Evolutionary conservation across 169 alveolate genomes (phyloP).

Genomic region (Toxoplasma gondii): DNA sequence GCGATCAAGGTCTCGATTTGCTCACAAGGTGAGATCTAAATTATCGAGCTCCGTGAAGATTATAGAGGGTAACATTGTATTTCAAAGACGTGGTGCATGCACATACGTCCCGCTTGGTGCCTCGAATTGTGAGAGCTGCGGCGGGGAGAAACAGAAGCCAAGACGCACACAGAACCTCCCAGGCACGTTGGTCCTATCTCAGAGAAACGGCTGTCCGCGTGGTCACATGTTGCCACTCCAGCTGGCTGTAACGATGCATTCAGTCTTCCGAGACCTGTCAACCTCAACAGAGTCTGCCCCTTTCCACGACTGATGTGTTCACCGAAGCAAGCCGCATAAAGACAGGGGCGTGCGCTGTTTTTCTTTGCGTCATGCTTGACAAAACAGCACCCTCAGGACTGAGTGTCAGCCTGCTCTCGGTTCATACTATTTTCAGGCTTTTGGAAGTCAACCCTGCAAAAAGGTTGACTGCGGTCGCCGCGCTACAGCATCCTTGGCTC

Average conservation of each 20-base stretch:
- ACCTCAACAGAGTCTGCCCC: too few relatives aligned
- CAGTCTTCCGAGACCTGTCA: too few relatives aligned
- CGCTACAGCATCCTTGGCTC: slow-evolving; percentile 42
- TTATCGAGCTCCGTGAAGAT: too few relatives aligned
- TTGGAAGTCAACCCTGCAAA: neutral
- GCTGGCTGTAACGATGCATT: too few relatives aligned
- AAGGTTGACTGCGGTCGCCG: slow-evolving; percentile 18
- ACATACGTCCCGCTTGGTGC: neutral
- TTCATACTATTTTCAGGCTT: neutral
- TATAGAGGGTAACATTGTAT: neutral
- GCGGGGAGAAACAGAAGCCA: neutral
- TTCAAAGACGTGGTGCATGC: neutral
- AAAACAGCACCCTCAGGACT: too few relatives aligned
- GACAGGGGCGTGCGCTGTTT: too few relatives aligned
- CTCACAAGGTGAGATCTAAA: neutral
- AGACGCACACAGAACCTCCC: neutral
- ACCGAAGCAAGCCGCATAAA: too few relatives aligned
- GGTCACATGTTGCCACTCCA: too few relatives aligned
- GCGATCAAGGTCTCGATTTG: slow-evolving; percentile 12
- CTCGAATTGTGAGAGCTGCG: neutral
- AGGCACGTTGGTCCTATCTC: neutral
- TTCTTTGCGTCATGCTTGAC: too few relatives aligned
- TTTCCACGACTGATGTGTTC: too few relatives aligned
- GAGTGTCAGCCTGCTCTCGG: neutral
- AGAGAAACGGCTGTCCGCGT: neutral